Evolutionary conservation across 1,284 basidiomycete species (phyloP), one percentile per base, ranked within the genome.

Genomic region (Trichosporon sp.): DNA sequence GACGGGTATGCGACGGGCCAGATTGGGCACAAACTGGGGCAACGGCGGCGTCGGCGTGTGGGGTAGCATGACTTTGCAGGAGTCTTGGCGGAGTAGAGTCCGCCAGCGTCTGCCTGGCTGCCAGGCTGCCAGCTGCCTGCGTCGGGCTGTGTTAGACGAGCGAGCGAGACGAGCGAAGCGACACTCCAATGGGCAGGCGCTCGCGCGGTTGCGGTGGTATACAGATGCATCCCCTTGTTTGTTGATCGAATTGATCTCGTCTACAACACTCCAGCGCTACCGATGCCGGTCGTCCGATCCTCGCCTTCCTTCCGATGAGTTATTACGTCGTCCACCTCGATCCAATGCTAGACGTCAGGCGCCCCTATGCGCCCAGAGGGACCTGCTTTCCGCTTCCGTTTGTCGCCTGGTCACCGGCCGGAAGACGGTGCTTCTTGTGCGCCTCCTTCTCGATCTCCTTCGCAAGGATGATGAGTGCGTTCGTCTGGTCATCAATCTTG

Each of bases 401-500:
- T 19, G 51, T 16, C 8, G 6, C 19, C 51, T 54, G 51, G 7
- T 8, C 19, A 16, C 37, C 59, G 32, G 59, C 16, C 59, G 31
- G 59, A 32, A 63, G 59, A 14, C 59, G 59, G 31, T 63, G 59
- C n/a, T 63, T 63, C 59, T 31, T 32, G 19, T 35, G 19, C 31
- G 59, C 59, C 59, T 63, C 59, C 32, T 35, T 37, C 31, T 35
- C 59, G 59, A 63, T 63, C n/a, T 63, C 59, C 35, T 31, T 43
- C 3, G 73, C 73, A 4, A 70, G 69, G 8, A 74, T 67, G 10
- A 54, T 68, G 12, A 74, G 65, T 37, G 65, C 73, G 21, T 67
- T 32, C 19, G 73, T 69, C 43, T 72, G 70, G 37, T 70, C 40
- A 32, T 68, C 69, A 19, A 72, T 61, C 3, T 16, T 12, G 10